Evolutionary conservation across 805 yeast species (phyloP).

Genomic region (Zygosaccharomyces pseudorouxii): DNA sequence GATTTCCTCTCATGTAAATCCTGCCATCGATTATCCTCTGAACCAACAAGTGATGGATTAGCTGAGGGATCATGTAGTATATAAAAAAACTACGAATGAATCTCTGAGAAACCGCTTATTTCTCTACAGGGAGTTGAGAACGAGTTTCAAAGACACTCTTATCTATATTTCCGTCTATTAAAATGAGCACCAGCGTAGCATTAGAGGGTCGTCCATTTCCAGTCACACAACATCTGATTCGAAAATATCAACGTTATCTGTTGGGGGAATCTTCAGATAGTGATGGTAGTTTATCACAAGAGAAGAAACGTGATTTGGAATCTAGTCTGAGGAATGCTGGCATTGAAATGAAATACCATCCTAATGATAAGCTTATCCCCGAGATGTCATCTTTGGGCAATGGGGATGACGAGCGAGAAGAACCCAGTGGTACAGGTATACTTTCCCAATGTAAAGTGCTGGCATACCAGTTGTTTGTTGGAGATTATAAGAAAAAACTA

Average conservation of each 20-base stretch:
- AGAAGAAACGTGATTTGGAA: constrained; percentile 3
- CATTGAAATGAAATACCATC: neutral
- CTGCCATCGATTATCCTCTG: too few species aligned
- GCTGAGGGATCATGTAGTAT: too few species aligned
- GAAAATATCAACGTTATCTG: constrained; percentile 18
- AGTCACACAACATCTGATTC: constrained; percentile 23
- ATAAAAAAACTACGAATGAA: too few species aligned
- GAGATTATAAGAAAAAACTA: constrained; percentile 34
- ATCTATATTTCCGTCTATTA: neutral
- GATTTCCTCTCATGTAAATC: too few species aligned
- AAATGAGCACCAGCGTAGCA: constrained; percentile 8
- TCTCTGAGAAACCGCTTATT: neutral
- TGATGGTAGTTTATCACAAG: neutral
- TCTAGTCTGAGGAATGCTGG: too few species aligned
- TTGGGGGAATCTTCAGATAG: constrained; percentile 5
- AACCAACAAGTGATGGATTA: too few species aligned
- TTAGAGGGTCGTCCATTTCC: constrained; percentile 21
- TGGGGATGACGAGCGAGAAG: constrained; percentile 8
- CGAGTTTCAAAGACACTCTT: neutral
- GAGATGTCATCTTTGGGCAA: constrained; percentile 4
- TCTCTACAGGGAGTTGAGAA: neutral
- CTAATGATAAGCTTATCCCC: constrained; percentile 2
- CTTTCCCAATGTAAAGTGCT: constrained; percentile 14
- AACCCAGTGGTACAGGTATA: neutral
- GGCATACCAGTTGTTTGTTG: constrained; percentile 17